These are phyloP conservation scores for Trichosporon sp. DNA, from an alignment of 1,284 basidiomycete genomes.

Conservation along the genomic window DNA sequence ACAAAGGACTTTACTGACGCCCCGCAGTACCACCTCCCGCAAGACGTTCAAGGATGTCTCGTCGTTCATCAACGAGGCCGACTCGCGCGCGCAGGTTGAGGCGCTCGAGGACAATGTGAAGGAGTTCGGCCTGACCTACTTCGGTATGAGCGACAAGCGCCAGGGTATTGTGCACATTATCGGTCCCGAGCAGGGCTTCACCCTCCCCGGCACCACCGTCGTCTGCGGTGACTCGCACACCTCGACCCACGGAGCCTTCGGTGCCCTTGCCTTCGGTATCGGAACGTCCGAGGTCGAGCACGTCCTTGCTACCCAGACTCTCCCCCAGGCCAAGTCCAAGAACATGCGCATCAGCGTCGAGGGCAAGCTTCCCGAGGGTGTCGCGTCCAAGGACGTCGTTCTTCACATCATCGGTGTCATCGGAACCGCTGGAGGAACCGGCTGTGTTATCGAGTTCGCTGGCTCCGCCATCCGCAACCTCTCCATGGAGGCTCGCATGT, in stretches of 20 bases:
- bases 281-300: conserved; percentile 96
- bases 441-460: conserved; percentile 87
- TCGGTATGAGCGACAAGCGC: conserved; percentile 83
- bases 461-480: conserved; percentile 85
- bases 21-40: conserved; percentile 69
- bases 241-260: conserved; percentile 83
- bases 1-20: background rate
- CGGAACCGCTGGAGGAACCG: conserved; percentile 90
- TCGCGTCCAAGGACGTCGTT: conserved; percentile 90
- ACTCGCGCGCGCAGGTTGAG: conserved; percentile 83
- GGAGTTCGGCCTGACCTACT: conserved; percentile 90
- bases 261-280: conserved; percentile 92
- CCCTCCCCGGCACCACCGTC: conserved; percentile 88
- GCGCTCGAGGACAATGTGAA: conserved; percentile 93
- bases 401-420: conserved; percentile 91
- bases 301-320: conserved; percentile 90
- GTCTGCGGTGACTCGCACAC: conserved; percentile 81
- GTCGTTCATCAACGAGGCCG: conserved; percentile 78
- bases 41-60: conserved; percentile 72
- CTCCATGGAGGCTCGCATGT: conserved; percentile 95
- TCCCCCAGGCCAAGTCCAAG: conserved; percentile 85
- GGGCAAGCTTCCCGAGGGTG: conserved; percentile 76
- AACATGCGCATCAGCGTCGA: conserved; percentile 94
- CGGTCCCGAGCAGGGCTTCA: conserved; percentile 95
- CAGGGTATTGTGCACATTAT: conserved; percentile 96